A percentile compares a stretch with the other conserved stretches of the same genome.
These are phyloP conservation scores for Aspergillus sp. DNA, from an alignment of 2,329 filamentous ascomycete genomes.

Conservation along the genomic window DNA sequence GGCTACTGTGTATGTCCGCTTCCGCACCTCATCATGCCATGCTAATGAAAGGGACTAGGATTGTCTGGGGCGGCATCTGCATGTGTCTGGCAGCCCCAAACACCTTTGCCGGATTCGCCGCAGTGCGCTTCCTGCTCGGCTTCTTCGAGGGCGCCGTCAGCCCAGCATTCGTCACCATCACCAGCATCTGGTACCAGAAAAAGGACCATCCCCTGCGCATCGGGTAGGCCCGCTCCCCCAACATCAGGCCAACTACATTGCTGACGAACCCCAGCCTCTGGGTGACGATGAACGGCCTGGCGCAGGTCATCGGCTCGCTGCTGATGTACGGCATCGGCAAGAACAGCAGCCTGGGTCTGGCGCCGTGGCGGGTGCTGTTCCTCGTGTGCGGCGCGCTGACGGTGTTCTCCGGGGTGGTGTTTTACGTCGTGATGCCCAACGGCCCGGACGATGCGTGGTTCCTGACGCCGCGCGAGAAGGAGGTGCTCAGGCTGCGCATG, in stretches of 20 bases:
- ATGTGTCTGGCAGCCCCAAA: conserved; percentile 46
- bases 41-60: conserved; percentile 14
- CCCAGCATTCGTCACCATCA: conserved; percentile 49
- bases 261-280: conserved; percentile 15
- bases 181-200: conserved; percentile 43
- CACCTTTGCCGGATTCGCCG: conserved; percentile 40
- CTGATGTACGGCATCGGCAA: conserved; percentile 55
- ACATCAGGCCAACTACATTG: not conserved
- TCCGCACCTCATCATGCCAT: not conserved
- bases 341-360: conserved; percentile 36
- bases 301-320: conserved; percentile 46
- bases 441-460: conserved; percentile 52
- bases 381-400: conserved; percentile 53
- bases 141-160: conserved; percentile 47
- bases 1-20: conserved; percentile 38
- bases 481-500: conserved; percentile 37
- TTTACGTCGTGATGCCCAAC: conserved; percentile 49
- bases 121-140: conserved; percentile 45
- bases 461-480: conserved; percentile 42
- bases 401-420: conserved; percentile 41
- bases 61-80: conserved; percentile 46
- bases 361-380: conserved; percentile 50
- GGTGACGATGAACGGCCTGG: conserved; percentile 49
- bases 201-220: conserved; percentile 35
- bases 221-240: conserved; percentile 6